phyloP scores from a whole-genome alignment of 1,284 basidiomycete genomes.

The Sporisorium sorghi region DNA sequence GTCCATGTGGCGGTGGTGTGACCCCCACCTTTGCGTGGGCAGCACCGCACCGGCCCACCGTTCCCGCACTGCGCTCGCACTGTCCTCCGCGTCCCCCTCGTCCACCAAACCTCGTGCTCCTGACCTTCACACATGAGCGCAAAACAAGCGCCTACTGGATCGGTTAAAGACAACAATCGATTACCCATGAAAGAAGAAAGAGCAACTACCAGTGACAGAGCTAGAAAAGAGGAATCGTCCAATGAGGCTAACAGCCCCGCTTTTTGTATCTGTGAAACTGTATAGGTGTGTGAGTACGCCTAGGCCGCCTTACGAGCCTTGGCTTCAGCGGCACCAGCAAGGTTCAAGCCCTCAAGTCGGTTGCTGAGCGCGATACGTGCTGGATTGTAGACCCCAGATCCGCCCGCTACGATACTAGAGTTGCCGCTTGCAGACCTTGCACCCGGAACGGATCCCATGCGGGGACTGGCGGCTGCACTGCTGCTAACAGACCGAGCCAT shows the following conservation, averaged over 20 bases:
- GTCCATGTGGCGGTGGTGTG: no score
- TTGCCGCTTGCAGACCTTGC: constrained; percentile 17
- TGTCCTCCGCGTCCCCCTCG: no score
- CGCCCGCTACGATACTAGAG: not conserved
- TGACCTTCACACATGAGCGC: no score
- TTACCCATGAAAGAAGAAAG: constrained; percentile 16
- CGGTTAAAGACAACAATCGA: not conserved
- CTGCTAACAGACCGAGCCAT: constrained; percentile 47
- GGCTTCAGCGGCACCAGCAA: constrained; percentile 25
- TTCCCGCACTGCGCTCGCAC: no score
- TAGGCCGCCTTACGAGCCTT: constrained; percentile 28
- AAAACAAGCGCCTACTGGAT: no score
- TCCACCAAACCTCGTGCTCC: no score
- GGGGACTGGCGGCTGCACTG: constrained; percentile 39
- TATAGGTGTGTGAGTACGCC: not conserved
- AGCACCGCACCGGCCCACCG: no score
- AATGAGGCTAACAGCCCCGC: not conserved
- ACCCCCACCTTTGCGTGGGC: no score
- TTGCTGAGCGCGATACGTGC: constrained; percentile 42
- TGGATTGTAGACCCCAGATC: constrained; percentile 30
- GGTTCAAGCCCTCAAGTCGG: constrained; percentile 41
- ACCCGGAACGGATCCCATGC: constrained; percentile 11
- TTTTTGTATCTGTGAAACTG: not conserved
- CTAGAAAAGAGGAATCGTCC: constrained; percentile 12
- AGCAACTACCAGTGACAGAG: constrained; percentile 17